phyloP scores from a whole-genome alignment of 192 early-diverging fungal genomes.

The Backusella tuberculispora region DNA sequence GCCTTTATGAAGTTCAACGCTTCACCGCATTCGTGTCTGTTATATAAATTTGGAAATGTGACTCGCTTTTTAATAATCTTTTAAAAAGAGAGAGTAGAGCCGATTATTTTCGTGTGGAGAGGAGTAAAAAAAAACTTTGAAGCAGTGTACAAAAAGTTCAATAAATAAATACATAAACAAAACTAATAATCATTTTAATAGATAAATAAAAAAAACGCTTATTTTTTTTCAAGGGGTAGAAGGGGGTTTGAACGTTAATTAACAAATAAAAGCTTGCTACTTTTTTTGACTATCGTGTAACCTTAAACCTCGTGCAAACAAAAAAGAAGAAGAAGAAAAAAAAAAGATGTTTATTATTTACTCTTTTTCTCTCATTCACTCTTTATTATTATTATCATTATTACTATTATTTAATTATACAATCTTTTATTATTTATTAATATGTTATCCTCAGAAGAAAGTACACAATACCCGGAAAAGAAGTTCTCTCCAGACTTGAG shows the following conservation, averaged over 20 bases:
- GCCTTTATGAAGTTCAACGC: no score
- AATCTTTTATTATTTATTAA: neutral
- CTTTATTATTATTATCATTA: neutral
- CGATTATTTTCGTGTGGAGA: no score
- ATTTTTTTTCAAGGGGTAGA: neutral
- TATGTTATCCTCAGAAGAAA: slow-evolving; percentile 15
- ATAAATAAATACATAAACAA: neutral
- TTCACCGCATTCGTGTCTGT: neutral
- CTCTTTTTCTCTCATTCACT: neutral
- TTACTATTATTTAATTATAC: slow-evolving; percentile 2
- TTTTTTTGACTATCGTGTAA: slow-evolving; percentile 3
- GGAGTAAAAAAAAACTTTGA: neutral
- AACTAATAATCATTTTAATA: neutral
- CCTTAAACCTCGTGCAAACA: neutral
- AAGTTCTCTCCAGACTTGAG: slow-evolving; percentile 7
- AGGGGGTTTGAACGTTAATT: neutral
- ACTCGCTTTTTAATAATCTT: neutral
- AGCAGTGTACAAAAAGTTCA: no score
- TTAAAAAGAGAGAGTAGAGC: neutral
- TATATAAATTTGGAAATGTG: slow-evolving; percentile 14
- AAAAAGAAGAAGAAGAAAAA: neutral
- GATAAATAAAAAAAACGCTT: no score
- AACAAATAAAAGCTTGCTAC: neutral
- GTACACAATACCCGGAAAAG: slow-evolving; percentile 13
- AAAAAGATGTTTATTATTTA: neutral